Evolutionary conservation across 2,329 filamentous ascomycete genomes (phyloP).

Genomic region (Leptosphaerulina australis): DNA sequence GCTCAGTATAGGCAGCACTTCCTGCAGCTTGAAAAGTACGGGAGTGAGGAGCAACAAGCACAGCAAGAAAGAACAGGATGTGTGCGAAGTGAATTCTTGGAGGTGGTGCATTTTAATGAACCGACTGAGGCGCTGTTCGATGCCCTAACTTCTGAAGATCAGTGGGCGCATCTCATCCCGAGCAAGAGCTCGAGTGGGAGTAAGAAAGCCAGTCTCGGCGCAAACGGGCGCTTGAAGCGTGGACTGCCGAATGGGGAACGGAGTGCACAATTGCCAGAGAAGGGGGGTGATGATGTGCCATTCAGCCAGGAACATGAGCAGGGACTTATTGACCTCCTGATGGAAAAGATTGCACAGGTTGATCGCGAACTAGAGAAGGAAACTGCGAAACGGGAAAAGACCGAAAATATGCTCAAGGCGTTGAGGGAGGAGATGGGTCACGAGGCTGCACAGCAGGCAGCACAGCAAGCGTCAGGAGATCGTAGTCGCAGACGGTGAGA

Average conservation of each 20-base stretch:
- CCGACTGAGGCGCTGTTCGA: constrained; percentile 93
- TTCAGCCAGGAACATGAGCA: constrained; percentile 47
- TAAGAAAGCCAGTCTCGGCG: constrained; percentile 45
- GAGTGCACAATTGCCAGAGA: constrained; percentile 45
- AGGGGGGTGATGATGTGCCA: constrained; percentile 40
- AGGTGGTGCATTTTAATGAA: constrained; percentile 97
- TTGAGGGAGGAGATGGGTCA: constrained; percentile 43
- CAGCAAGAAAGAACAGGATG: constrained; percentile 60
- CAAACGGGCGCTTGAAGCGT: constrained; percentile 43
- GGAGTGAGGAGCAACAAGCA: constrained; percentile 68
- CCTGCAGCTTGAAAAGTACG: constrained; percentile 88
- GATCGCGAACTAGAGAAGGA: constrained; percentile 43
- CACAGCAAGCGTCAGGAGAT: constrained; percentile 48
- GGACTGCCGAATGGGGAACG: constrained; percentile 46
- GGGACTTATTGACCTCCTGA: constrained; percentile 38
- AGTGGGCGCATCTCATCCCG: constrained; percentile 55
- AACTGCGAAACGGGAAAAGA: constrained; percentile 38
- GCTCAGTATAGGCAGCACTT: constrained; percentile 95
- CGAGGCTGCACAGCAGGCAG: constrained; percentile 46
- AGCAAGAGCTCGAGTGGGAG: constrained; percentile 50
- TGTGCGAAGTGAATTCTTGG: constrained; percentile 81
- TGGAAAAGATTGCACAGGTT: constrained; percentile 42
- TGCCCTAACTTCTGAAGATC: constrained; percentile 75
- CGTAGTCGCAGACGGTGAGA: constrained; percentile 44
- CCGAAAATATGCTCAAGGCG: constrained; percentile 39